Conservation (phyloP, 306 rosid genomes). For the Lupinus albus region DNA sequence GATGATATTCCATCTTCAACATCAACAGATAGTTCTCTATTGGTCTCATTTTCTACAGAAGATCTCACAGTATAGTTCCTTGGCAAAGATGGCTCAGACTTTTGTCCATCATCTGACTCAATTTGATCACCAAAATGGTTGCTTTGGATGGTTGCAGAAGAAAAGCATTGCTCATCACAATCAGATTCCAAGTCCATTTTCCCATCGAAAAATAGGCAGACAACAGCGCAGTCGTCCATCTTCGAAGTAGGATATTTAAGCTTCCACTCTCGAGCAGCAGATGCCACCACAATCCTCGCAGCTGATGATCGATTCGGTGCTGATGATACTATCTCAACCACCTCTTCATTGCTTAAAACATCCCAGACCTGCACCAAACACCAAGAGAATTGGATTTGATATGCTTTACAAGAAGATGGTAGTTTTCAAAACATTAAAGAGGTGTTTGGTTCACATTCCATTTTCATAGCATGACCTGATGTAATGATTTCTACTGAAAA, state of each 20-base stretch:
- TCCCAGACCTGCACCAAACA: slow-evolving; percentile 78
- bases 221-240: slow-evolving; percentile 98
- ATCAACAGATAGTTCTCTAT: slow-evolving; percentile 47
- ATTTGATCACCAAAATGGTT: slow-evolving; percentile 64
- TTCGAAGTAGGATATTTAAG: slow-evolving; percentile 90
- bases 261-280: slow-evolving; percentile 90
- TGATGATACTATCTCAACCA: slow-evolving; percentile 79
- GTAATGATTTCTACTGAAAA: slow-evolving; percentile 1
- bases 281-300: slow-evolving; percentile 74
- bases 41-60: slow-evolving; percentile 53
- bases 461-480: not conserved
- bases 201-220: slow-evolving; percentile 84
- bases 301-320: slow-evolving; percentile 76
- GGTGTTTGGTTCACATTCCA: not conserved
- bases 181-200: slow-evolving; percentile 92
- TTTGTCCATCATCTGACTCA: slow-evolving; percentile 81
- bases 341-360: slow-evolving; percentile 93
- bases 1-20: slow-evolving; percentile 49
- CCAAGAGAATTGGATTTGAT: not conserved
- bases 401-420: not conserved
- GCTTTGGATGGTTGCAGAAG: slow-evolving; percentile 77
- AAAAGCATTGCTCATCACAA: slow-evolving; percentile 74
- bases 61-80: slow-evolving; percentile 81
- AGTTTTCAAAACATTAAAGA: slow-evolving; percentile 17
- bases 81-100: slow-evolving; percentile 73